Evolutionary conservation across 2,329 filamentous ascomycete genomes (phyloP).

Genomic region (Lizonia empirigonia): DNA sequence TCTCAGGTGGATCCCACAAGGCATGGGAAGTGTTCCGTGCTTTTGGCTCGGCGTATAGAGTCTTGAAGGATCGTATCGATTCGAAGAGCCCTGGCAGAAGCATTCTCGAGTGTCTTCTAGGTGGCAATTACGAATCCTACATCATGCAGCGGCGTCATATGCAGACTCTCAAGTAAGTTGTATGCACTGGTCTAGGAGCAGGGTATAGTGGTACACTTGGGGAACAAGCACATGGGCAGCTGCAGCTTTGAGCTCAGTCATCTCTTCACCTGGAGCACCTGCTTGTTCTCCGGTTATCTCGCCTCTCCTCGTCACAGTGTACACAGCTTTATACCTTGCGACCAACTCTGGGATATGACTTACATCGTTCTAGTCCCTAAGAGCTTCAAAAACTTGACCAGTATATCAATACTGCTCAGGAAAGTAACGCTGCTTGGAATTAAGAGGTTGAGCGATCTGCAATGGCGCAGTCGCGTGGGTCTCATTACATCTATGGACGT

Average conservation of each 20-base stretch:
- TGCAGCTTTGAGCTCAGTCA: background rate
- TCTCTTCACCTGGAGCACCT: background rate
- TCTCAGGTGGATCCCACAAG: conserved; percentile 81
- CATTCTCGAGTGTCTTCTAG: conserved; percentile 74
- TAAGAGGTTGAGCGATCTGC: background rate
- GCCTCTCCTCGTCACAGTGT: background rate
- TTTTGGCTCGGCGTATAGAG: conserved; percentile 62
- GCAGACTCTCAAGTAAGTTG: conserved; percentile 38
- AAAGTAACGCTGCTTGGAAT: conserved; percentile 1
- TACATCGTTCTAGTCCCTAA: conserved; percentile 8
- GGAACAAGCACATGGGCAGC: background rate
- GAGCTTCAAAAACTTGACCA: background rate
- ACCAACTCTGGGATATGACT: conserved; percentile 9
- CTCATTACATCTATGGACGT: background rate
- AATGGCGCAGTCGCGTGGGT: background rate
- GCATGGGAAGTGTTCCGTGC: conserved; percentile 68
- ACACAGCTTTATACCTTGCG: conserved; percentile 7
- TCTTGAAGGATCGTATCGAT: conserved; percentile 45
- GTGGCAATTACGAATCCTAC: conserved; percentile 80
- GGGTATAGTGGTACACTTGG: conserved; percentile 2
- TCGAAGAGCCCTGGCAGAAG: conserved; percentile 49
- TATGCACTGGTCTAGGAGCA: conserved; percentile 15
- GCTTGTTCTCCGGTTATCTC: conserved; percentile 1
- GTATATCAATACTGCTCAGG: background rate
- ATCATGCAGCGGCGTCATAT: conserved; percentile 70